Evolutionary conservation across 768 basidiomycete species (phyloP).

Genomic region (Pleurotus salmoneostramineus): DNA sequence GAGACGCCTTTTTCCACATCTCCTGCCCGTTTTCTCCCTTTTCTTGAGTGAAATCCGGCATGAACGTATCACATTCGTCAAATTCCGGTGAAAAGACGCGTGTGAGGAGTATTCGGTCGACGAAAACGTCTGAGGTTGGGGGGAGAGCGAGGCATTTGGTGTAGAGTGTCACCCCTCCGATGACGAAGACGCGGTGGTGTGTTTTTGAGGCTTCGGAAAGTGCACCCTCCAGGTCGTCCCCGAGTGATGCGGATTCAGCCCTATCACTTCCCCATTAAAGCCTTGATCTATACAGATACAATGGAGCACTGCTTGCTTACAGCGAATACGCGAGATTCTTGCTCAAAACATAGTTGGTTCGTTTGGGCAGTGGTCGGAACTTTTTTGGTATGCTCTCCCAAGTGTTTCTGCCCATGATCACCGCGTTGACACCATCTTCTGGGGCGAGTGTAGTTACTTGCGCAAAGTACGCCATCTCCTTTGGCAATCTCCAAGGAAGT

Average conservation of each 20-base stretch:
- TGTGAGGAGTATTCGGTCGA: slow-evolving; percentile 86
- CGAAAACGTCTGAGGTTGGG: slow-evolving; percentile 33
- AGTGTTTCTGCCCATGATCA: slow-evolving; percentile 95
- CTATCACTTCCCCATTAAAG: not conserved
- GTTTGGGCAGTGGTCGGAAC: slow-evolving; percentile 73
- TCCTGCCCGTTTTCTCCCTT: slow-evolving; percentile 12
- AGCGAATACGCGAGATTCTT: slow-evolving; percentile 13
- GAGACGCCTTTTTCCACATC: slow-evolving; percentile 55
- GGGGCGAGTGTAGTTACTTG: slow-evolving; percentile 64
- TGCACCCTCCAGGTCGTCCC: not conserved
- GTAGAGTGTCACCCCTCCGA: slow-evolving; percentile 91
- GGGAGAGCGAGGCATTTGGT: slow-evolving; percentile 52
- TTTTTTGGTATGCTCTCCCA: slow-evolving; percentile 95
- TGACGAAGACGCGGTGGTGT: slow-evolving; percentile 68
- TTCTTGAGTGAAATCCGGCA: slow-evolving; percentile 65
- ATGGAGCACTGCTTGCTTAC: slow-evolving; percentile 5
- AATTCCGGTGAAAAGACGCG: slow-evolving; percentile 74
- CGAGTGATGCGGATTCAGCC: not conserved
- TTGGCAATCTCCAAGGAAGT: slow-evolving; percentile 87
- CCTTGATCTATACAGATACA: not conserved
- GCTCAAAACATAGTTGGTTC: slow-evolving; percentile 79
- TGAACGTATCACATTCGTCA: slow-evolving; percentile 81
- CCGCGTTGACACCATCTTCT: slow-evolving; percentile 56
- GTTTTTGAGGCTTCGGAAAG: slow-evolving; percentile 8
- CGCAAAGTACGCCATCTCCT: slow-evolving; percentile 93